These are phyloP conservation scores for Sphagnum magellanicum DNA, from an alignment of 228 moss, liverwort and hornwort species.

Conservation along the genomic window DNA sequence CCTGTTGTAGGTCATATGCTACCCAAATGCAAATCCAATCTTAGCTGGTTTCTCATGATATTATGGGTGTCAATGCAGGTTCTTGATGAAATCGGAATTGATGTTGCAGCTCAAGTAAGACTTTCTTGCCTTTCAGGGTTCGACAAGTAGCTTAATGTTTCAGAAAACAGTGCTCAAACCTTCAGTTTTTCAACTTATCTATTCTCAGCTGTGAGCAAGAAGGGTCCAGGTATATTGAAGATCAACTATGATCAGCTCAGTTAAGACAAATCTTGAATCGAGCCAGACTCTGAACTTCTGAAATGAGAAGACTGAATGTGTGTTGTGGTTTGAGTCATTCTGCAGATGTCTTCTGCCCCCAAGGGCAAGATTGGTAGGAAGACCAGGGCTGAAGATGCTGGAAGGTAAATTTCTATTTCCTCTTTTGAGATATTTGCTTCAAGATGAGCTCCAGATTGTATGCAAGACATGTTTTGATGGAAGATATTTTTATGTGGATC, in stretches of 20 bases:
- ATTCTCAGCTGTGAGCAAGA: background rate
- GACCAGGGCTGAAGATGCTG: conserved; percentile 43
- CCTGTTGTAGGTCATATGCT: background rate
- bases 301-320: background rate
- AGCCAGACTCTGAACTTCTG: background rate
- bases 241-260: too few relatives aligned
- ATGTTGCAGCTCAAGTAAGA: conserved; percentile 40
- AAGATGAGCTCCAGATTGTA: too few relatives aligned
- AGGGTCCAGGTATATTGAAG: too few relatives aligned
- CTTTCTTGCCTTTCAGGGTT: background rate
- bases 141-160: background rate
- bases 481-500: too few relatives aligned
- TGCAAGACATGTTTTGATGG: too few relatives aligned
- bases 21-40: background rate
- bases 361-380: conserved; percentile 49
- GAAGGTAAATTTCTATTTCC: conserved; percentile 34
- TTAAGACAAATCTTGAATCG: background rate
- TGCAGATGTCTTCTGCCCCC: conserved; percentile 40
- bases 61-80: conserved; percentile 22
- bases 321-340: background rate
- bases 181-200: background rate
- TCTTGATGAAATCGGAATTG: conserved; percentile 61
- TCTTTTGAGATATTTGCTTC: too few relatives aligned
- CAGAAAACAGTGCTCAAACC: background rate
- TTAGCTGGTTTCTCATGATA: background rate